Conservation (phyloP, 495 filamentous ascomycete species). For the Penicillium herquei region DNA sequence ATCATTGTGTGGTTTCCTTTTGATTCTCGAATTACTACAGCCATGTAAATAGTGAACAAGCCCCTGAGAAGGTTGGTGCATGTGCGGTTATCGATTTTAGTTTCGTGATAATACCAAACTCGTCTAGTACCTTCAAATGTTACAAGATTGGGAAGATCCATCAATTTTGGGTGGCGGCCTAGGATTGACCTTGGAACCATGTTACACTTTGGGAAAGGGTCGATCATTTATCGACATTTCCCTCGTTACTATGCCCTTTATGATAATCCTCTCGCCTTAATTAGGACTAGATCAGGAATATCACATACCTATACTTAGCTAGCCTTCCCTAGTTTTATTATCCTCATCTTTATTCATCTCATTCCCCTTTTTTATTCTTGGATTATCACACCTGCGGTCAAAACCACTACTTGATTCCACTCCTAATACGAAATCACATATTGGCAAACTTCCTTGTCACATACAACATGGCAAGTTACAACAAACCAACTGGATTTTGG, state of each 20-base stretch:
- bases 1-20: no score
- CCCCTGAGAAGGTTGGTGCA: not conserved
- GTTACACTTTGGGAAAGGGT: no score
- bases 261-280: no score
- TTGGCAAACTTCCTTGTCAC: not conserved
- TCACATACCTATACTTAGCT: no score
- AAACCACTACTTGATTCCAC: slow-evolving; percentile 1
- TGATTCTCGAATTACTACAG: no score
- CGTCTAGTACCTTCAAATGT: slow-evolving; percentile 1
- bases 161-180: slow-evolving; percentile 4
- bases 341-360: no score
- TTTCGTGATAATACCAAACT: slow-evolving; percentile 2
- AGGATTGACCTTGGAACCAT: no score
- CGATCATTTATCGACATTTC: no score
- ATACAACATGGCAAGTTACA: slow-evolving; percentile 4
- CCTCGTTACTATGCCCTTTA: no score
- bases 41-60: not conserved
- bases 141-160: slow-evolving; percentile 1
- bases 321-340: no score
- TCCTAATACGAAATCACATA: slow-evolving; percentile 4
- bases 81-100: slow-evolving; percentile 3
- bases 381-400: not conserved
- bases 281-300: no score
- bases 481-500: not conserved
- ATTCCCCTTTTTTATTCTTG: not conserved